Base-by-base conservation (phyloP, 2,329 filamentous ascomycete genomes). In the Pestalotiopsis sp. region DNA sequence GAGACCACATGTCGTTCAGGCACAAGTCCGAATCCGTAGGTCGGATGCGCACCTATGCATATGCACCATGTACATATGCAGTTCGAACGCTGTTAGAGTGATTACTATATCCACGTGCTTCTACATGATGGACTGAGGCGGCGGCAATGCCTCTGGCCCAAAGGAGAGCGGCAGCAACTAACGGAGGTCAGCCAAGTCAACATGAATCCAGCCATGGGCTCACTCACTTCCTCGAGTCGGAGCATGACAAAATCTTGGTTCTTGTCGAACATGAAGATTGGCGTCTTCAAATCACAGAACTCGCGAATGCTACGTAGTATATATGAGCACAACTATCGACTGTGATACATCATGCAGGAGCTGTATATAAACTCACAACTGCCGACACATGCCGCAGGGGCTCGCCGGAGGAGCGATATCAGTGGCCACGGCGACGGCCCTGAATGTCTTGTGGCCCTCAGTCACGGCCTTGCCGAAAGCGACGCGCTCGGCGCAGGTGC, bases 351-450 rank as follows among this genome's bases (percentile, higher is more conserved):
- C 17, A 14, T 11, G 4, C 9, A 7, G n/a, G 56, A 11, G 39
- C 2, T 27, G 13, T 25, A n/a, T 52, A n/a, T 39, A 12, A 39
- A 86, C 89, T 83, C 78, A 94, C 92, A 95, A 97, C 79, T 98
- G 95, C 75, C 95, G 87, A 80, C 95, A 98, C 94, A 97, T 98
- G 67, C 96, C 96, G 78, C 96, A 99, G 0, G 96, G 96, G 71
- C 91, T 91, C 62, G 87, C 87, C 4, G 90, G 89, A 38, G 89
- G 88, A 39, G 80, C 82, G 57, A 93, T 91, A 78, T 98, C 93
- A 5, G 95, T 97, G 6, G 93, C 88, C 4, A 99, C 94, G 17
- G 93, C 95, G 25, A 99, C 81, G 23, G 95, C 95, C 76, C 89
- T 91, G 82, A 97, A 93, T 38, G 74, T 76, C 41, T 80, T 81